These are phyloP conservation scores for Ettlia oleoabundans DNA, from an alignment of 139 green algal genomes.

Conservation along the genomic window DNA sequence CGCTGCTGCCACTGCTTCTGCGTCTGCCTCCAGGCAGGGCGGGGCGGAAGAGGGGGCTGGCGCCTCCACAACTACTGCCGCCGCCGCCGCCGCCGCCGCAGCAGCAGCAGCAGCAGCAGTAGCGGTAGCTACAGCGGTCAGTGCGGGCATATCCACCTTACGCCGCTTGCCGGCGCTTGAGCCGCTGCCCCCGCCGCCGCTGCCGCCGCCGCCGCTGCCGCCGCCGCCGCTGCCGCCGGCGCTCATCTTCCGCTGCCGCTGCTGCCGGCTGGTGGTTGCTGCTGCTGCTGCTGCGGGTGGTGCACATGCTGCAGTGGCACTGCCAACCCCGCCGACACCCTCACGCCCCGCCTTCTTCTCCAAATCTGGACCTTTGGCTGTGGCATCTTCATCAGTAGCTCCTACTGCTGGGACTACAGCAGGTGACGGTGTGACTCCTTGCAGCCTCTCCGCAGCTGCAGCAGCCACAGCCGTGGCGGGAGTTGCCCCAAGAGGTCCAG, in stretches of 20 bases:
- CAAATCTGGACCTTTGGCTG: no score
- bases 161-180: not conserved
- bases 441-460: not conserved
- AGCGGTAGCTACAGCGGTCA: no score
- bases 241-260: slow-evolving; percentile 34
- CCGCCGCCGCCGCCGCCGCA: no score
- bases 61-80: no score
- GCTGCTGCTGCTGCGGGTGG: not conserved
- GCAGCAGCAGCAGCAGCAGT: no score
- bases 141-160: no score
- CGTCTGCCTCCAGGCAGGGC: not conserved
- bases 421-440: not conserved
- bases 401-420: not conserved
- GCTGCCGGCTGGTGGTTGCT: not conserved
- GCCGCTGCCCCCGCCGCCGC: not conserved
- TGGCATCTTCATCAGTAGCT: no score
- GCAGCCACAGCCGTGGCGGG: not conserved
- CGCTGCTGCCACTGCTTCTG: not conserved
- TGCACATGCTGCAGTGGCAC: not conserved
- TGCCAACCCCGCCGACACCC: no score
- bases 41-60: not conserved
- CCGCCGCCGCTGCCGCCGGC: not conserved
- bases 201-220: not conserved
- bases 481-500: no score
- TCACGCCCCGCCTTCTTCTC: no score